These are phyloP conservation scores for Rhodotorula sphaerocarpa DNA, from an alignment of 768 basidiomycete genomes.

Conservation along the genomic window DNA sequence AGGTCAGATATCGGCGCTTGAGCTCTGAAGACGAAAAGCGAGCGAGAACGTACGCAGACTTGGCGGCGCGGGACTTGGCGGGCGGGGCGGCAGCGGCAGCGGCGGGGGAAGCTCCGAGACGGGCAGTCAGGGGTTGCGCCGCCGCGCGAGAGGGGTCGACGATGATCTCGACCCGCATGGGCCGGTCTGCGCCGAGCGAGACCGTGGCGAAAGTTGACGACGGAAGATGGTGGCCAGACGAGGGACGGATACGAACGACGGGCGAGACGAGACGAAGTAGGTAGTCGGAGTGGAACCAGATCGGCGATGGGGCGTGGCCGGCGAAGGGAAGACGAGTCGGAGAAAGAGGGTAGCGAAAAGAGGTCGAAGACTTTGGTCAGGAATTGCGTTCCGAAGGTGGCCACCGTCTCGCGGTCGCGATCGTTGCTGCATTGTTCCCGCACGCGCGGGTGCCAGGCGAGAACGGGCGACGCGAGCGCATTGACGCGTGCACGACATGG, in stretches of 20 bases:
- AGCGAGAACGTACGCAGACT: slow-evolving; percentile 35
- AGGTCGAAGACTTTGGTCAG: background rate
- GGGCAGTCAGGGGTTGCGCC: slow-evolving; percentile 61
- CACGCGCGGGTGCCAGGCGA: no score
- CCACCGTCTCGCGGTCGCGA: no score
- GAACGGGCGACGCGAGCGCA: no score
- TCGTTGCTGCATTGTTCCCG: no score
- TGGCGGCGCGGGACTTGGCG: slow-evolving; percentile 4
- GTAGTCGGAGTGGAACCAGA: no score
- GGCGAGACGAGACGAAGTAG: no score
- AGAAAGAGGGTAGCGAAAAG: background rate
- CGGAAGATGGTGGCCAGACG: background rate
- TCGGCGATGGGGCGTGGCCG: background rate
- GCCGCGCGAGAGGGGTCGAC: slow-evolving; percentile 67
- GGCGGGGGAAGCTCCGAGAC: slow-evolving; percentile 65
- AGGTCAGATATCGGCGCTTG: slow-evolving; percentile 38
- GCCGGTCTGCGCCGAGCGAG: slow-evolving; percentile 59
- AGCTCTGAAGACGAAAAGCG: slow-evolving; percentile 21
- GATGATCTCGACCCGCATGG: slow-evolving; percentile 98
- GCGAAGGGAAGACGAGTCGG: background rate
- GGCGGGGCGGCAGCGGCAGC: slow-evolving; percentile 42
- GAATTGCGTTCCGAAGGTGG: no score
- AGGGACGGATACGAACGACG: background rate
- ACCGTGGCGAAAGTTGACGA: background rate
- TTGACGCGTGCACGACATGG: no score